Evolutionary conservation across 768 basidiomycete species (phyloP).

Genomic region (Boletus eberwhitei): DNA sequence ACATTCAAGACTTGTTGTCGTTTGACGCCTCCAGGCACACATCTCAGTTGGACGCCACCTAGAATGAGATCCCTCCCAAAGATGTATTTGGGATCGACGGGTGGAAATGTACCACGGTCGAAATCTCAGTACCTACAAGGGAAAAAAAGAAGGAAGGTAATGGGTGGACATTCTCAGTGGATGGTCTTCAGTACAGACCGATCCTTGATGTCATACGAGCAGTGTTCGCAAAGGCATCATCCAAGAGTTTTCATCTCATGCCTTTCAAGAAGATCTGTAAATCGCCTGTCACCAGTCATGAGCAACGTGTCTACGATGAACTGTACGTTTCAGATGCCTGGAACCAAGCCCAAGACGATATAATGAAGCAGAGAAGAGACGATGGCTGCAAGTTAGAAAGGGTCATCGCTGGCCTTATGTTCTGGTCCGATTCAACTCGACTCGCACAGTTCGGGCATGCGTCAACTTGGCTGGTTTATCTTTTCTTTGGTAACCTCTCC

Average conservation of each 20-base stretch:
- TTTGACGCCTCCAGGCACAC: background rate
- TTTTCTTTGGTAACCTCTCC: conserved; percentile 17
- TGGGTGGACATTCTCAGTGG: conserved; percentile 20
- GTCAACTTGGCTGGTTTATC: conserved; percentile 2
- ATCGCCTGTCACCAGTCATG: background rate
- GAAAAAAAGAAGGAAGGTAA: conserved; percentile 1
- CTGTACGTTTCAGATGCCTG: background rate
- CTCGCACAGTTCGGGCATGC: conserved; percentile 12
- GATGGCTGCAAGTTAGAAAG: background rate
- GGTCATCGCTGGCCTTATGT: conserved; percentile 15
- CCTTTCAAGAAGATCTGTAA: background rate
- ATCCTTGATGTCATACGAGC: conserved; percentile 13
- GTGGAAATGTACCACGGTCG: no score
- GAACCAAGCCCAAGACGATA: background rate
- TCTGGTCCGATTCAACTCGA: conserved; percentile 16
- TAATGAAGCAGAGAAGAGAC: background rate
- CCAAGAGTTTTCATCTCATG: background rate
- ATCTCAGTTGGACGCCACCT: background rate
- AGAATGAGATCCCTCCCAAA: background rate
- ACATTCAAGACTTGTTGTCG: background rate
- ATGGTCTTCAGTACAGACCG: conserved; percentile 25
- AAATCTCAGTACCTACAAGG: background rate
- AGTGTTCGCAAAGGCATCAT: conserved; percentile 5
- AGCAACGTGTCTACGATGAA: background rate
- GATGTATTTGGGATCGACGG: no score